phyloP scores from a whole-genome alignment of 805 yeast genomes.

The Saturnispora serradocipensis region DNA sequence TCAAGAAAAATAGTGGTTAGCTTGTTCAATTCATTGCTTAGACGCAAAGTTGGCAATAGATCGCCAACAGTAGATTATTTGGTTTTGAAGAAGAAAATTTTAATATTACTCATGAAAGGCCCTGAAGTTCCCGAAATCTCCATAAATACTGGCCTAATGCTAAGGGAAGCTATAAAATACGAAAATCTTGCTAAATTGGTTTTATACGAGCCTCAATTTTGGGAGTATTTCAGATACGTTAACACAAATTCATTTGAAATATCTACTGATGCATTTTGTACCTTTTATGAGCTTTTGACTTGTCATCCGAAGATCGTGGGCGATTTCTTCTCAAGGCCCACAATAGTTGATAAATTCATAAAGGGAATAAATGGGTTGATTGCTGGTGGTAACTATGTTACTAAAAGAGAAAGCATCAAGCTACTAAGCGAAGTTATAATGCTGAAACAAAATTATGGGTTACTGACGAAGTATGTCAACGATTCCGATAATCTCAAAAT shows the following conservation, averaged over 20 bases:
- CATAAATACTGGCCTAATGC: constrained; percentile 63
- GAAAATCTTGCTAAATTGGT: constrained; percentile 59
- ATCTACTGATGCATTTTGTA: constrained; percentile 82
- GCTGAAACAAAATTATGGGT: constrained; percentile 56
- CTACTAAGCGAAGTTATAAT: constrained; percentile 64
- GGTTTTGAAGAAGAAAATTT: constrained; percentile 52
- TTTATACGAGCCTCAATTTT: constrained; percentile 51
- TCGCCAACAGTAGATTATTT: constrained; percentile 85
- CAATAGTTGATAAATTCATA: constrained; percentile 43
- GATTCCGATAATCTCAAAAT: constrained; percentile 76
- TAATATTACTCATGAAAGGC: constrained; percentile 53
- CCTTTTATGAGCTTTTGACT: constrained; percentile 61
- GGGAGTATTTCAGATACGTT: constrained; percentile 79
- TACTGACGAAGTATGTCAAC: constrained; percentile 71
- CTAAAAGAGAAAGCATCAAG: constrained; percentile 82
- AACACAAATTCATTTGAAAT: constrained; percentile 74
- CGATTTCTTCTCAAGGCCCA: constrained; percentile 54
- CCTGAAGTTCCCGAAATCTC: constrained; percentile 72
- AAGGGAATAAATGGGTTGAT: constrained; percentile 58
- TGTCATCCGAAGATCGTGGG: constrained; percentile 59
- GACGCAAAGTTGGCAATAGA: constrained; percentile 67
- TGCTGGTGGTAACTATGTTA: constrained; percentile 75
- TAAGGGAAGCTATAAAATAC: constrained; percentile 77
- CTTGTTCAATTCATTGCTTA: constrained; percentile 65
- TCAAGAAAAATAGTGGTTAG: constrained; percentile 74